Evolutionary conservation across 352 stramenopile genomes (phyloP).

Genomic region (Blastocystis sp.): DNA sequence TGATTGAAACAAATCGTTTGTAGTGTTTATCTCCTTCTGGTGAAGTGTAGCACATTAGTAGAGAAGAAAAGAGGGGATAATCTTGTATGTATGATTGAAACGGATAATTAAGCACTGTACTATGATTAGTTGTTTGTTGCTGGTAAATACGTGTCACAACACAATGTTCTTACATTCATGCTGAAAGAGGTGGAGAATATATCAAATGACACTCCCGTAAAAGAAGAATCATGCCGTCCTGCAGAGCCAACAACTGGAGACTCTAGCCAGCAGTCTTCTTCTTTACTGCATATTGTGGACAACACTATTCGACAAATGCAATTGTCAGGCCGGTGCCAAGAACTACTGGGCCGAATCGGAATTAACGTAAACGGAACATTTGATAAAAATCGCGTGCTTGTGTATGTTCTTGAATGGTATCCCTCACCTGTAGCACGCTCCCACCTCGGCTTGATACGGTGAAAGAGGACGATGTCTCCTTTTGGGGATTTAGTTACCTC

Average conservation of each 20-base stretch:
- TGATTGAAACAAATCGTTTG: constrained; percentile 33
- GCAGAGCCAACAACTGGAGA: not conserved
- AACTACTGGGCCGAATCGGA: constrained; percentile 1
- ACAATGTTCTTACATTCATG: not conserved
- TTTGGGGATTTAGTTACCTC: not conserved
- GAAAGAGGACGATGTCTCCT: not conserved
- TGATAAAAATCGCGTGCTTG: not conserved
- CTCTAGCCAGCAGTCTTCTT: not conserved
- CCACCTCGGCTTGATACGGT: not conserved
- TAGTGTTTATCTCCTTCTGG: not conserved
- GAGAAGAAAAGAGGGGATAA: constrained; percentile 21
- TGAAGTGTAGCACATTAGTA: not conserved
- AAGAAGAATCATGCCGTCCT: not conserved
- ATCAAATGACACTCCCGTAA: not conserved
- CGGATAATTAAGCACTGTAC: not conserved
- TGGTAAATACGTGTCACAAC: not conserved
- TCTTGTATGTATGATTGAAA: constrained; percentile 16
- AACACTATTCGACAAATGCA: not conserved
- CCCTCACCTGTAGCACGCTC: constrained; percentile 14
- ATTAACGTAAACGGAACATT: not conserved
- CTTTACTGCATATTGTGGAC: not conserved
- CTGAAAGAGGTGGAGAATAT: not conserved
- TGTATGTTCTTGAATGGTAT: not conserved
- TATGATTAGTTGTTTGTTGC: constrained; percentile 27
- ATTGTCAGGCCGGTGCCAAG: not conserved